Evolutionary conservation across 305 asterid species (phyloP).

Genomic region (Caryopteris hybrid): DNA sequence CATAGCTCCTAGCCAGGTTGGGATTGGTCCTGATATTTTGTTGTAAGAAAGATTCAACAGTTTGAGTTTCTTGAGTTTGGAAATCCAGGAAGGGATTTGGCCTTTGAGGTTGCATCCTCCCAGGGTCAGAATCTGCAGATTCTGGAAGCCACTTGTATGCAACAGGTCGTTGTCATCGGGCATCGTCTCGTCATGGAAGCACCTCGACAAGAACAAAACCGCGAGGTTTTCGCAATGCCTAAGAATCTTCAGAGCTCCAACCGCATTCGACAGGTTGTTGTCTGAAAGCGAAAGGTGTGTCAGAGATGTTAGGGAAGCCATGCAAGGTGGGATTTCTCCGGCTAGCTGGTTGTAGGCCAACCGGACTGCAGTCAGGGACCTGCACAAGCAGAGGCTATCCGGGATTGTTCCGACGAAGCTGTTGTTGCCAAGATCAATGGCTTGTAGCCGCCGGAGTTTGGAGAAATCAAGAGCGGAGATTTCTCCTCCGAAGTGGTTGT

Average conservation of each 20-base stretch:
- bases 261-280: slow-evolving; percentile 44
- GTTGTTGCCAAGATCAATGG: slow-evolving; percentile 65
- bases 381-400: slow-evolving; percentile 40
- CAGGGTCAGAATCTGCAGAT: slow-evolving; percentile 49
- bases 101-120: slow-evolving; percentile 61
- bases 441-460: slow-evolving; percentile 32
- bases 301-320: slow-evolving; percentile 41
- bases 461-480: slow-evolving; percentile 49
- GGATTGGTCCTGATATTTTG: slow-evolving; percentile 46
- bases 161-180: slow-evolving; percentile 33
- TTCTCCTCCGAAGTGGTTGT: slow-evolving; percentile 39
- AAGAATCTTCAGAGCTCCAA: slow-evolving; percentile 38
- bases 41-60: slow-evolving; percentile 53
- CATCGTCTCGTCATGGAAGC: slow-evolving; percentile 46
- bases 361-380: slow-evolving; percentile 43
- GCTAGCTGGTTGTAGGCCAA: slow-evolving; percentile 41
- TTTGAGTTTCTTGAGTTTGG: slow-evolving; percentile 36
- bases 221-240: slow-evolving; percentile 43
- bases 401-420: slow-evolving; percentile 49
- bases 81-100: slow-evolving; percentile 48
- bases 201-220: slow-evolving; percentile 49
- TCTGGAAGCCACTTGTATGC: slow-evolving; percentile 35
- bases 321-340: slow-evolving; percentile 48
- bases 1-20: slow-evolving; percentile 50
- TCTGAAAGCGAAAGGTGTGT: slow-evolving; percentile 49